Conservation (phyloP, 2,329 filamentous ascomycete genomes). For the Aplosporella prunicola region DNA sequence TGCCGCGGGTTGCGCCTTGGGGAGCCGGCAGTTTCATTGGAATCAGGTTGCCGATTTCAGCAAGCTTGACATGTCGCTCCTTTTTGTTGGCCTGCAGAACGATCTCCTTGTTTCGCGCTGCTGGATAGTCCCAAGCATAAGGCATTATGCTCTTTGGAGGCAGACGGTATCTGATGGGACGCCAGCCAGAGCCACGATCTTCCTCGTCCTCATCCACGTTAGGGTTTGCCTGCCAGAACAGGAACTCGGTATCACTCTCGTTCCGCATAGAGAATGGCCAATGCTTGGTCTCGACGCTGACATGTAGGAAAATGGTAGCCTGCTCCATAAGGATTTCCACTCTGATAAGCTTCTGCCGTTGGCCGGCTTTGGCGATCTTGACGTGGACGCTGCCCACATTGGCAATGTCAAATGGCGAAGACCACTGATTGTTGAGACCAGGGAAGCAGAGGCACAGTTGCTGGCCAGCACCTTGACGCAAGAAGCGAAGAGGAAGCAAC, state of each 20-base stretch:
- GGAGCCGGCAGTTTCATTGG: slow-evolving; percentile 78
- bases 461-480: slow-evolving; percentile 73
- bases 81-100: slow-evolving; percentile 70
- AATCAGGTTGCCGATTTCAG: slow-evolving; percentile 91
- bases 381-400: slow-evolving; percentile 88
- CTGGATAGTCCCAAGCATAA: slow-evolving; percentile 98
- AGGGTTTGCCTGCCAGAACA: slow-evolving; percentile 91
- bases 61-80: slow-evolving; percentile 85
- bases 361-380: slow-evolving; percentile 83
- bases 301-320: slow-evolving; percentile 84
- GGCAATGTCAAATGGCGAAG: slow-evolving; percentile 93
- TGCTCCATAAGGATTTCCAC: slow-evolving; percentile 87
- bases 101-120: slow-evolving; percentile 91
- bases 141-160: slow-evolving; percentile 97
- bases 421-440: slow-evolving; percentile 94
- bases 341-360: slow-evolving; percentile 78
- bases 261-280: slow-evolving; percentile 99
- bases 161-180: slow-evolving; percentile 81
- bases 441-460: slow-evolving; percentile 90
- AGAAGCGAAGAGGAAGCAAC: slow-evolving; percentile 77
- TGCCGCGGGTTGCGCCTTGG: slow-evolving; percentile 54
- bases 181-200: slow-evolving; percentile 74
- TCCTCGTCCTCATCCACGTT: slow-evolving; percentile 88
- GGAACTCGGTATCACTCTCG: slow-evolving; percentile 92
- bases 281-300: slow-evolving; percentile 83